A percentile compares a stretch with the other conserved stretches of the same genome.
phyloP scores from a whole-genome alignment of 1,284 basidiomycete species.

The Ceratobasidium sp. region DNA sequence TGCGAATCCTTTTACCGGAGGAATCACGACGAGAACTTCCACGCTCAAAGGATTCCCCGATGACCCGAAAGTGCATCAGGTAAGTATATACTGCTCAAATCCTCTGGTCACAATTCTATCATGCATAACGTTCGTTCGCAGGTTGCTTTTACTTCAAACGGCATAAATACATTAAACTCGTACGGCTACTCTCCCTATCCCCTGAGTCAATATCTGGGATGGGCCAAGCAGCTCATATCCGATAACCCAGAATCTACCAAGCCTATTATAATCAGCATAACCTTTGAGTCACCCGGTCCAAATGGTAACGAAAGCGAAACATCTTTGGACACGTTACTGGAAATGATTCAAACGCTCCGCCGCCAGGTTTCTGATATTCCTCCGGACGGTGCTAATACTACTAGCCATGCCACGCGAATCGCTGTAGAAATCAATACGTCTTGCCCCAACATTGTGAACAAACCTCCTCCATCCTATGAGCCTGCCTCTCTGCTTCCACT shows the following conservation, averaged over 20 bases:
- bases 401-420: slow-evolving; percentile 55
- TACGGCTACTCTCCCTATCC: slow-evolving; percentile 84
- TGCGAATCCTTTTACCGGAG: slow-evolving; percentile 72
- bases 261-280: slow-evolving; percentile 80
- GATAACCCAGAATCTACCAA: slow-evolving; percentile 55
- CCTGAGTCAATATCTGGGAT: slow-evolving; percentile 68
- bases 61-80: slow-evolving; percentile 65
- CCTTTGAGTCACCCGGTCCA: slow-evolving; percentile 61
- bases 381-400: neutral
- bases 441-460: slow-evolving; percentile 76
- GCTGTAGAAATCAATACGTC: slow-evolving; percentile 82
- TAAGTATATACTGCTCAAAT: slow-evolving; percentile 51
- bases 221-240: slow-evolving; percentile 59
- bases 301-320: slow-evolving; percentile 34
- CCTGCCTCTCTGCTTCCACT: slow-evolving; percentile 60
- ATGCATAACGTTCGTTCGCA: slow-evolving; percentile 48
- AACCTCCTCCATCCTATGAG: slow-evolving; percentile 73
- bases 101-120: neutral
- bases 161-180: slow-evolving; percentile 72
- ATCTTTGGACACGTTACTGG: slow-evolving; percentile 64
- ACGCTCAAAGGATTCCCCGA: slow-evolving; percentile 74
- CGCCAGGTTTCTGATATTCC: slow-evolving; percentile 54
- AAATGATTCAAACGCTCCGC: slow-evolving; percentile 67
- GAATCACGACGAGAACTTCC: slow-evolving; percentile 78
- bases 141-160: slow-evolving; percentile 66